Percentiles rank a stretch among this genome's conserved stretches.
Conservation (phyloP, 768 basidiomycete species). For the Phanerochaete carnosa region DNA sequence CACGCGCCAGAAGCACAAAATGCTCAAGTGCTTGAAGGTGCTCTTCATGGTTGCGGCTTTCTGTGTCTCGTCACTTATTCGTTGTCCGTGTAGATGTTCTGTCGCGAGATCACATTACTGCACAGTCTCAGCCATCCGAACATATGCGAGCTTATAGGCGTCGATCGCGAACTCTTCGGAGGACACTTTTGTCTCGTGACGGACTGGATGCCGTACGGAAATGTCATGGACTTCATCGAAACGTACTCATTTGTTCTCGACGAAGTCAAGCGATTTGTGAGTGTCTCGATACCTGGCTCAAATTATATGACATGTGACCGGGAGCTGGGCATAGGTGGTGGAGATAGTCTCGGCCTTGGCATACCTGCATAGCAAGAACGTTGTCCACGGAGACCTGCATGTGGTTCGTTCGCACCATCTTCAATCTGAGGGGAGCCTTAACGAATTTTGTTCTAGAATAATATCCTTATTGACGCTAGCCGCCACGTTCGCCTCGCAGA, state of each 20-base stretch:
- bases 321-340: background rate
- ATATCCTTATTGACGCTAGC: constrained; percentile 9
- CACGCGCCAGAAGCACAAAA: too few species aligned
- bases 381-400: constrained; percentile 9
- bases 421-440: too few species aligned
- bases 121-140: background rate
- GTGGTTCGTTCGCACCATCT: background rate
- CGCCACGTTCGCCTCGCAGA: constrained; percentile 8
- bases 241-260: background rate
- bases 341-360: constrained; percentile 3
- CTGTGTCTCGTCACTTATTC: too few species aligned
- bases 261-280: background rate
- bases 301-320: too few species aligned
- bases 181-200: constrained; percentile 5
- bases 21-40: background rate
- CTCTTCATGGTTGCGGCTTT: too few species aligned
- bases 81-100: constrained; percentile 3
- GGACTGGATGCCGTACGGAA: constrained; percentile 7
- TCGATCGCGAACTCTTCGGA: background rate
- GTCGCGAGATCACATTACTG: background rate
- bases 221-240: constrained; percentile 4
- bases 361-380: constrained; percentile 4
- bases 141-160: background rate
- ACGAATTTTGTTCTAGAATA: background rate
- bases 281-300: background rate